Percentiles rank a stretch among this genome's conserved stretches.
Evolutionary conservation across 176 grass and related monocot genomes (phyloP).

Genomic region (Tuctoria greenei): DNA sequence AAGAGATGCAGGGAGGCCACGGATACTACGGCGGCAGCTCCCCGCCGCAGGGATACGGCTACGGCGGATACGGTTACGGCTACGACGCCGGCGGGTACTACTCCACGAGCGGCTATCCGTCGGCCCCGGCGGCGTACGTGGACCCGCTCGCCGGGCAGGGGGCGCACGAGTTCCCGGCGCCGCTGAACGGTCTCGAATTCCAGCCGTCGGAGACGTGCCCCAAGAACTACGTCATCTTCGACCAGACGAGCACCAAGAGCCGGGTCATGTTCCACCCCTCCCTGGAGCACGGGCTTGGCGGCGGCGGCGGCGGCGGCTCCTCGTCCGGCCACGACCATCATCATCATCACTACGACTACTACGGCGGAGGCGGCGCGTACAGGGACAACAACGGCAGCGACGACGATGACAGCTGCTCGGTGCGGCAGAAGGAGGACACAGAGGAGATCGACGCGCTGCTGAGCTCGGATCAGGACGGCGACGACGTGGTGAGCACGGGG

Average conservation of each 20-base stretch:
- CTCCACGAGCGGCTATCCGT: neutral
- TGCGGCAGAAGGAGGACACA: conserved; percentile 70
- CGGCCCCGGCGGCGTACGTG: conserved; percentile 45
- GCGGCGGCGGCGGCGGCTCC: too few relatives aligned
- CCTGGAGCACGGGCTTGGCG: conserved; percentile 59
- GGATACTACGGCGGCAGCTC: conserved; percentile 55
- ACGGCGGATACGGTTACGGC: conserved; percentile 33
- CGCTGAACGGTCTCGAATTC: conserved; percentile 75
- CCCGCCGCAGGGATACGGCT: conserved; percentile 50
- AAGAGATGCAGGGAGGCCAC: conserved; percentile 59
- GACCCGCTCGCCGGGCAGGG: conserved; percentile 43
- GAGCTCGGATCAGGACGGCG: conserved; percentile 66
- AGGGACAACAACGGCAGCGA: conserved; percentile 65
- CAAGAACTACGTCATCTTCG: conserved; percentile 96
- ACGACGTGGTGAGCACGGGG: conserved; percentile 87
- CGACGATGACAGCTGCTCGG: conserved; percentile 39
- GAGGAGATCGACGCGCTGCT: conserved; percentile 92
- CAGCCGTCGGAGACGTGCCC: conserved; percentile 85
- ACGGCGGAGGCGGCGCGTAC: neutral
- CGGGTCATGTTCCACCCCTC: conserved; percentile 95
- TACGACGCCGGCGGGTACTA: conserved; percentile 45
- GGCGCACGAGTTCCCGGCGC: conserved; percentile 69
- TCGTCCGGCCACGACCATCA: conserved; percentile 39
- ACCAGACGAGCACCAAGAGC: conserved; percentile 77
- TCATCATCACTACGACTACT: conserved; percentile 15